A percentile compares a stretch with the other conserved stretches of the same genome.
Evolutionary conservation across 495 filamentous ascomycete species (phyloP).

Genomic region (Aspergillus biplanus): DNA sequence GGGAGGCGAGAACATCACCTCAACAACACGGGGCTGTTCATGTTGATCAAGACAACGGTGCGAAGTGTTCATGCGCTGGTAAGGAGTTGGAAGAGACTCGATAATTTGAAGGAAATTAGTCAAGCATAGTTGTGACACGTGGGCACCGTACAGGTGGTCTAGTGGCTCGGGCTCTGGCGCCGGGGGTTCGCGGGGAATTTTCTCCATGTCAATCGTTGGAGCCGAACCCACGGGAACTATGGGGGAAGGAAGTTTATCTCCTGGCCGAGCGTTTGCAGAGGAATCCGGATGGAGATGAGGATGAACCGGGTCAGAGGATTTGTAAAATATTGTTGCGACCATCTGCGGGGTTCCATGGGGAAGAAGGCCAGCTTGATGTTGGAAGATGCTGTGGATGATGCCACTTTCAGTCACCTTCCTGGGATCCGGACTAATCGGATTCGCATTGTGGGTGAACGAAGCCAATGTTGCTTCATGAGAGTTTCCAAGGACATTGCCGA

Average conservation of each 20-base stretch:
- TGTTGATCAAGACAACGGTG: constrained; percentile 71
- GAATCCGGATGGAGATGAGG: constrained; percentile 49
- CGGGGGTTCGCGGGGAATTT: constrained; percentile 73
- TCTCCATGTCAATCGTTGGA: constrained; percentile 67
- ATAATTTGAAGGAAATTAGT: constrained; percentile 80
- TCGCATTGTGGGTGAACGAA: constrained; percentile 35
- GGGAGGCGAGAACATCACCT: constrained; percentile 70
- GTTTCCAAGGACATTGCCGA: constrained; percentile 46
- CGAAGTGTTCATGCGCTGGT: constrained; percentile 62
- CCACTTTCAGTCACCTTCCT: constrained; percentile 49
- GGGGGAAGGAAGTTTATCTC: constrained; percentile 43
- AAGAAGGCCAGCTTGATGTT: constrained; percentile 40
- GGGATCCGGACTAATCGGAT: constrained; percentile 50
- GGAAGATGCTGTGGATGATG: constrained; percentile 49
- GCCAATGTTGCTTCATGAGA: constrained; percentile 23
- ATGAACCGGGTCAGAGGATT: constrained; percentile 46
- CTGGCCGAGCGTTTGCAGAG: constrained; percentile 27
- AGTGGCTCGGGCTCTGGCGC: constrained; percentile 65
- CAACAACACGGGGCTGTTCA: constrained; percentile 66
- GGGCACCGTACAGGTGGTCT: constrained; percentile 76
- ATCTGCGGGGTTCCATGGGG: constrained; percentile 44
- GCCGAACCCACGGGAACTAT: constrained; percentile 54
- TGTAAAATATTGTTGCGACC: constrained; percentile 54
- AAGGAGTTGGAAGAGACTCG: constrained; percentile 66
- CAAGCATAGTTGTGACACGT: constrained; percentile 77